Evolutionary conservation across 352 stramenopile species (phyloP).

Genomic region (Phytophthora fragariaefolia): DNA sequence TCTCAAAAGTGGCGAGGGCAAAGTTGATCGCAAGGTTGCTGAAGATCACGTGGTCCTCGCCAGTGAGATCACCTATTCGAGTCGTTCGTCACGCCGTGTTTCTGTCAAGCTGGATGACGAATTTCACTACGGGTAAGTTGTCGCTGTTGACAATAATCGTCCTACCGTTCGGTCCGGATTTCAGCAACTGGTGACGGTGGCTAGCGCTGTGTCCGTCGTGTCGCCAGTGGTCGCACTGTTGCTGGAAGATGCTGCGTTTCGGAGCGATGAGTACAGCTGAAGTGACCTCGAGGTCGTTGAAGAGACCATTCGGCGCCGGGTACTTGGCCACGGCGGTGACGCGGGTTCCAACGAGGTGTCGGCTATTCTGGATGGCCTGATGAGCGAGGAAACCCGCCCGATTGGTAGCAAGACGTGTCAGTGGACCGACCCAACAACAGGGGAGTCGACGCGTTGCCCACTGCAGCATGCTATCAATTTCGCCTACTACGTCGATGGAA

Average conservation of each 20-base stretch:
- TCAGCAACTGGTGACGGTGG: background rate
- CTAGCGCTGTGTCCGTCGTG: background rate
- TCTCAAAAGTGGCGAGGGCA: background rate
- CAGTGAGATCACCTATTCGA: background rate
- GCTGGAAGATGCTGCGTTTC: background rate
- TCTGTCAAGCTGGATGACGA: background rate
- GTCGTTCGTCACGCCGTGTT: background rate
- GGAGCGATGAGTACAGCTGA: conserved; percentile 1
- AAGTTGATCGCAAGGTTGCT: background rate
- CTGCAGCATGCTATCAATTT: background rate
- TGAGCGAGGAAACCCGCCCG: background rate
- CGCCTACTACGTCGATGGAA: background rate
- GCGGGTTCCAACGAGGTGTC: background rate
- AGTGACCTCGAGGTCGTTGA: background rate
- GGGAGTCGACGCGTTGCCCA: background rate
- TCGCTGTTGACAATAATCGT: background rate
- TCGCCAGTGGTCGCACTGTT: background rate
- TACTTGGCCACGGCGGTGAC: background rate
- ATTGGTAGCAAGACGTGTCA: background rate
- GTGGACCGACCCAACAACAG: background rate
- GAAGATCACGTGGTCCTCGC: background rate
- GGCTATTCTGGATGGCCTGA: background rate
- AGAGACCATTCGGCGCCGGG: background rate
- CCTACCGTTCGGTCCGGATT: background rate
- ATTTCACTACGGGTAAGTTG: background rate